Percentiles rank a stretch among this genome's conserved stretches.
phyloP scores from a whole-genome alignment of 2,329 filamentous ascomycete genomes.

The Cercospora sesami region DNA sequence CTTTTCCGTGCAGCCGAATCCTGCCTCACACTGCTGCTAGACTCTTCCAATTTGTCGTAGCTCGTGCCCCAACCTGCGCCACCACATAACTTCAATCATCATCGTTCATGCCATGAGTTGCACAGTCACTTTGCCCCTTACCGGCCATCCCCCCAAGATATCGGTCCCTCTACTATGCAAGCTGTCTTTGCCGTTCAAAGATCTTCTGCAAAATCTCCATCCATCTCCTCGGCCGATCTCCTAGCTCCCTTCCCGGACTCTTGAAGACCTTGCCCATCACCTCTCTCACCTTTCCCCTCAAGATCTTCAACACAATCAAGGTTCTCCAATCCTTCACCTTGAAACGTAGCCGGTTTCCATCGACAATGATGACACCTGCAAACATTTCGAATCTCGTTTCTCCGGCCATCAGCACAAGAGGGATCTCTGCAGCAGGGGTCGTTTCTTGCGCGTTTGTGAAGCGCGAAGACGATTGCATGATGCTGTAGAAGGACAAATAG shows the following conservation, averaged over 20 bases:
- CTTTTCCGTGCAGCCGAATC: neutral
- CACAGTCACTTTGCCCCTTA: neutral
- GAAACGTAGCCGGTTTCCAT: constrained; percentile 84
- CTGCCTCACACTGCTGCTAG: neutral
- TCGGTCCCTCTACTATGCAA: neutral
- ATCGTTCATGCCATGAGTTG: neutral
- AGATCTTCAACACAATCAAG: constrained; percentile 81
- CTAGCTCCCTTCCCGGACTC: constrained; percentile 44
- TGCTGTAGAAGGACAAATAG: constrained; percentile 94
- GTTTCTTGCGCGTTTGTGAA: constrained; percentile 91
- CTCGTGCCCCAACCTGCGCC: neutral
- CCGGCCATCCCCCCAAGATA: neutral
- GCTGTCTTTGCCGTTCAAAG: constrained; percentile 29
- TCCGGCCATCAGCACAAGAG: constrained; percentile 80
- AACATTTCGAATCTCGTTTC: constrained; percentile 90
- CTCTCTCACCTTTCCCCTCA: constrained; percentile 72
- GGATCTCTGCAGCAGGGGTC: constrained; percentile 64
- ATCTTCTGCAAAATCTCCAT: constrained; percentile 40
- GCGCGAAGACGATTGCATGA: constrained; percentile 84
- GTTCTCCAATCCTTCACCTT: constrained; percentile 85
- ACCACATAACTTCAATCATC: neutral
- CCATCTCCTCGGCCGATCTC: constrained; percentile 46
- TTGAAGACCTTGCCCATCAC: constrained; percentile 72
- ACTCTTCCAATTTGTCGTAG: neutral
- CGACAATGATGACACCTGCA: constrained; percentile 80